phyloP scores from a whole-genome alignment of 225 moss, liverwort and hornwort genomes.

The Takakia lepidozioides region DNA sequence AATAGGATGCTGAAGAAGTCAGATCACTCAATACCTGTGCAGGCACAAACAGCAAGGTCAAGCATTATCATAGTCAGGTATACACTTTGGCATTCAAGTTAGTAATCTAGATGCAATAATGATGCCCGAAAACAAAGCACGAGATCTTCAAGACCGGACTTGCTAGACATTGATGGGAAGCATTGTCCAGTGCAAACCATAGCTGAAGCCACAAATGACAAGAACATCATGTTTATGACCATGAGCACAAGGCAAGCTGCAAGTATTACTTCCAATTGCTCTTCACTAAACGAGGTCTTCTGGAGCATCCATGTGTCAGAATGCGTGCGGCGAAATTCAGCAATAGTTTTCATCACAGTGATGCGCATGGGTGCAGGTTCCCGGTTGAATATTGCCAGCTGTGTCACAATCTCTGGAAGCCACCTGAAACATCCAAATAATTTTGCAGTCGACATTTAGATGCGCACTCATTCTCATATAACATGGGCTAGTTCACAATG shows the following conservation, averaged over 20 bases:
- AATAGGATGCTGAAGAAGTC: slow-evolving; percentile 85
- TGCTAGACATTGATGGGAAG: not conserved
- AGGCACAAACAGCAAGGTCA: slow-evolving; percentile 3
- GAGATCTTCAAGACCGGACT: not conserved
- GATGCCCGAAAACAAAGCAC: too few relatives aligned
- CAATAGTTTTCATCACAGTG: slow-evolving; percentile 80
- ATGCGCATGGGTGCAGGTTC: slow-evolving; percentile 73
- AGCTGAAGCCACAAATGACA: too few relatives aligned
- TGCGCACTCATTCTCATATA: too few relatives aligned
- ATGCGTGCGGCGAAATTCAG: slow-evolving; percentile 98
- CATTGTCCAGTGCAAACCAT: not conserved
- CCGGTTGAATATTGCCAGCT: slow-evolving; percentile 65
- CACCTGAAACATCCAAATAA: slow-evolving; percentile 43
- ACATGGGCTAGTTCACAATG: too few relatives aligned
- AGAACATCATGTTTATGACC: too few relatives aligned
- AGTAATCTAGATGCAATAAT: not conserved
- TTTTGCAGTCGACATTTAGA: not conserved
- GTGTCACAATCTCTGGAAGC: slow-evolving; percentile 89
- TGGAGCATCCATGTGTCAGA: slow-evolving; percentile 98
- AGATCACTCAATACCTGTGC: slow-evolving; percentile 83
- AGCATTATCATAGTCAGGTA: not conserved
- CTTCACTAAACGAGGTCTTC: slow-evolving; percentile 80
- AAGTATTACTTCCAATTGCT: slow-evolving; percentile 74
- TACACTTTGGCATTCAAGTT: not conserved
- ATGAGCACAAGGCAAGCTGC: not conserved